Evolutionary conservation across 768 basidiomycete genomes (phyloP), one percentile per base, ranked within the genome.

Genomic region (Rhodotorula taiwanensis): DNA sequence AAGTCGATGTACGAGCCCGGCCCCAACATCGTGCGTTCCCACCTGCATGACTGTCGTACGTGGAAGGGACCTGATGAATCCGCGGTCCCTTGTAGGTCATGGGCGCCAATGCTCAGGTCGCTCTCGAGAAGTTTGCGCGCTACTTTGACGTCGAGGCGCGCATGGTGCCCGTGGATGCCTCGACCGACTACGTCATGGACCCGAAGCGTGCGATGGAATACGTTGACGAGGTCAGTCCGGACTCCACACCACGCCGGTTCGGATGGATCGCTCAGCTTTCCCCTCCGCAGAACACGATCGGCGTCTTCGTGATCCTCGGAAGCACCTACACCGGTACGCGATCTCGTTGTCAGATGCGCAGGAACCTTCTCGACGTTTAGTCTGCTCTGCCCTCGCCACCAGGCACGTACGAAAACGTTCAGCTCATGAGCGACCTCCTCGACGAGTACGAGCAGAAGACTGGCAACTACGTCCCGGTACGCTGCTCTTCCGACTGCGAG

Each of bases 361-460:
- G 21, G 13, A 47, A 14, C n/a, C 44, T 28, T 53, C 27, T 31
- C 59, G 70, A 45, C 72, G 74, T 30, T 5, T 28, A 3, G 73
- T 75, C 68, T 74, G 76, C 39, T 77, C 76, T 18, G 81, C 80
- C 30, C 80, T 79, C 67, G 83, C n/a, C n/a, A n/a, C n/a, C 82
- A 10, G 82, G 80, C n/a, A 79, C 79, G 69, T 83, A 80, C 71
- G 92, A 94, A 71, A 84, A 86, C 18, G 91, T 95, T 36, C 82
- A 87, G 74, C 87, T 86, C 74, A 88, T 95, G 84, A 79, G 86
- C 2, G 83, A 85, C 45, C 79, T 88, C 15, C 65, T 90, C 75
- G 79, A 80, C 77, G 79, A 76, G 57, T 77, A 83, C 64, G 77
- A 84, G 67, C 73, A 52, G 25, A 70, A 75, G 64, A 81, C 79